Evolutionary conservation across 805 yeast genomes (phyloP).

Genomic region (Starmerella bombi): DNA sequence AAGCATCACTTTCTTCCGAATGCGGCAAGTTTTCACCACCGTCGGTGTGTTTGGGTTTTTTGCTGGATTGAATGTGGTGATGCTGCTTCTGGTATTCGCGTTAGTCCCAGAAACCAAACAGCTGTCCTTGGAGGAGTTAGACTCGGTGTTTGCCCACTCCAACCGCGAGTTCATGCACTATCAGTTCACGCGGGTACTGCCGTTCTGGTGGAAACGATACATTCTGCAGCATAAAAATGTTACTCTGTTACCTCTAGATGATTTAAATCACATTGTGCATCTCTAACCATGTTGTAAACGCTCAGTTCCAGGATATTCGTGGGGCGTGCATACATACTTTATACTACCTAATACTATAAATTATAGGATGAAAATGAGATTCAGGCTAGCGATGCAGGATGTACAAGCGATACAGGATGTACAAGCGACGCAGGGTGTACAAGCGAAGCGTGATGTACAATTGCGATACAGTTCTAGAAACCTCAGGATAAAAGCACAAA

Average conservation of each 20-base stretch:
- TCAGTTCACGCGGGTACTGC: conserved; percentile 26
- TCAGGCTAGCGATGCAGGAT: too few relatives aligned
- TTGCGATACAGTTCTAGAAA: too few relatives aligned
- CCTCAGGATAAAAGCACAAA: background rate
- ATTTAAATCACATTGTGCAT: conserved; percentile 4
- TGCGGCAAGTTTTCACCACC: conserved; percentile 50
- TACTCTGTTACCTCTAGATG: conserved; percentile 4
- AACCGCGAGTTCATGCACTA: conserved; percentile 40
- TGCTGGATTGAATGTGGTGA: conserved; percentile 73
- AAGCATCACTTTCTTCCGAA: conserved; percentile 69
- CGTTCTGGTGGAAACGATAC: conserved; percentile 14
- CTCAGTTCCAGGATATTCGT: too few relatives aligned
- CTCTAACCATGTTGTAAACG: background rate
- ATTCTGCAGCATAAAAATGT: conserved; percentile 6
- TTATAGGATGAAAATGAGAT: too few relatives aligned
- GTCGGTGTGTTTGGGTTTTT: conserved; percentile 85
- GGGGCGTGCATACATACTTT: too few relatives aligned
- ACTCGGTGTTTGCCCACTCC: conserved; percentile 53
- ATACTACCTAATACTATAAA: too few relatives aligned
- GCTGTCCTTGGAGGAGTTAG: conserved; percentile 63
- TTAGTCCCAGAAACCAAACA: conserved; percentile 55
- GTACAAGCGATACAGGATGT: too few relatives aligned
- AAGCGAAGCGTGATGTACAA: too few relatives aligned
- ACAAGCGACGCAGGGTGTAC: too few relatives aligned
- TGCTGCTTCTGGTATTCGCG: conserved; percentile 45